Conservation (phyloP, 2,329 filamentous ascomycete species). For the Sporothrix globosa region DNA sequence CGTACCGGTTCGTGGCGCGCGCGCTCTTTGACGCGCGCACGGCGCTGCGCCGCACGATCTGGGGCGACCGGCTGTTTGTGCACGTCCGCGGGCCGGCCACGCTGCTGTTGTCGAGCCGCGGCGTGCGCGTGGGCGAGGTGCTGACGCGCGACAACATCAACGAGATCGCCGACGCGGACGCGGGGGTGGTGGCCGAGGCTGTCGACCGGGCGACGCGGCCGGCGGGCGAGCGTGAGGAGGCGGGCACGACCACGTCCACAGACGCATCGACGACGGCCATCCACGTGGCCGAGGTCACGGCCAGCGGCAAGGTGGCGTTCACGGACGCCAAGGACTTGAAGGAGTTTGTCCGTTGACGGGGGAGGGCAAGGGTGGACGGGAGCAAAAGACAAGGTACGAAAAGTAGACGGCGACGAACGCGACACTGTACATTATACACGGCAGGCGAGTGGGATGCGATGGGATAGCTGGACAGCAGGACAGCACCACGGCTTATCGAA, state of each 20-base stretch:
- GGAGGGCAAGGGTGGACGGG: neutral
- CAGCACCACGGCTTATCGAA: neutral
- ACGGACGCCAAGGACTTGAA: conserved; percentile 62
- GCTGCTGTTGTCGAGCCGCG: conserved; percentile 86
- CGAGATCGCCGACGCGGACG: conserved; percentile 82
- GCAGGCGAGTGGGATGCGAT: neutral
- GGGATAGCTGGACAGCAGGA: neutral
- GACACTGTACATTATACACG: conserved; percentile 21
- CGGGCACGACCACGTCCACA: neutral
- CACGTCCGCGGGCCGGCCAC: conserved; percentile 86
- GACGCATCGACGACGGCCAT: conserved; percentile 48
- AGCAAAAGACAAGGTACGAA: neutral
- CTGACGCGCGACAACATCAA: conserved; percentile 79
- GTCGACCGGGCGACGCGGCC: conserved; percentile 50
- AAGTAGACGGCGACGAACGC: neutral
- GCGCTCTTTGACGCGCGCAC: conserved; percentile 72
- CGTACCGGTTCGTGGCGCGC: conserved; percentile 71
- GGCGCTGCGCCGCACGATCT: conserved; percentile 77
- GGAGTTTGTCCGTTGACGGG: conserved; percentile 53
- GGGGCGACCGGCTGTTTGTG: conserved; percentile 91
- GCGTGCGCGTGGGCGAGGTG: conserved; percentile 74
- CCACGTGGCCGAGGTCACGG: conserved; percentile 59
- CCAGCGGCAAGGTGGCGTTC: conserved; percentile 69
- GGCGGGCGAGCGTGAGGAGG: conserved; percentile 35
- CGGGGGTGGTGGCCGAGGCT: conserved; percentile 68